Conservation (phyloP, 2,329 filamentous ascomycete species). For the Aspergillus vadensis region DNA sequence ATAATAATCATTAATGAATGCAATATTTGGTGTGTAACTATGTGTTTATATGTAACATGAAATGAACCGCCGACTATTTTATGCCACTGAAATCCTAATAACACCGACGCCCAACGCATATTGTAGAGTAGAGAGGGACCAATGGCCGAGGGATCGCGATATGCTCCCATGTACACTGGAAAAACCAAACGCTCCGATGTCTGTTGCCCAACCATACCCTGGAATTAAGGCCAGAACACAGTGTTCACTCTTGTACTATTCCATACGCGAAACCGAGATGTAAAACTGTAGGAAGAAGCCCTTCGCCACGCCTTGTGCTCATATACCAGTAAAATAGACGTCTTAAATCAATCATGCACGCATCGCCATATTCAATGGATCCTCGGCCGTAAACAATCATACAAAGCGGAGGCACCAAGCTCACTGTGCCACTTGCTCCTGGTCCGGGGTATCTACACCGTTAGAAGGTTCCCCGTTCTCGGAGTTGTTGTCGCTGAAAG, state of each 20-base stretch:
- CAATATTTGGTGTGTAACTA: background rate
- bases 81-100: background rate
- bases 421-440: conserved; percentile 9
- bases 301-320: conserved; percentile 31
- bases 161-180: conserved; percentile 20
- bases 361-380: conserved; percentile 1
- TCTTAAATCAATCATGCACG: conserved; percentile 25
- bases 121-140: background rate
- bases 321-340: conserved; percentile 20
- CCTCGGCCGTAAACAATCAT: background rate
- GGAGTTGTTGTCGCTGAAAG: conserved; percentile 5
- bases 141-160: conserved; percentile 10
- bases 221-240: conserved; percentile 8
- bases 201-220: conserved; percentile 13
- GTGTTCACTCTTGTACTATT: conserved; percentile 13
- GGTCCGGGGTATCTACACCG: conserved; percentile 15
- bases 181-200: conserved; percentile 11
- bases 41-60: background rate
- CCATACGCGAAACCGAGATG: conserved; percentile 12
- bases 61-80: background rate
- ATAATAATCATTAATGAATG: background rate
- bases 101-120: background rate
- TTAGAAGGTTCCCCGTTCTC: conserved; percentile 21
- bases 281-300: conserved; percentile 1
- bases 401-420: background rate